Conservation (phyloP, 163 green algal genomes). For the Scenedesmus sp. region DNA sequence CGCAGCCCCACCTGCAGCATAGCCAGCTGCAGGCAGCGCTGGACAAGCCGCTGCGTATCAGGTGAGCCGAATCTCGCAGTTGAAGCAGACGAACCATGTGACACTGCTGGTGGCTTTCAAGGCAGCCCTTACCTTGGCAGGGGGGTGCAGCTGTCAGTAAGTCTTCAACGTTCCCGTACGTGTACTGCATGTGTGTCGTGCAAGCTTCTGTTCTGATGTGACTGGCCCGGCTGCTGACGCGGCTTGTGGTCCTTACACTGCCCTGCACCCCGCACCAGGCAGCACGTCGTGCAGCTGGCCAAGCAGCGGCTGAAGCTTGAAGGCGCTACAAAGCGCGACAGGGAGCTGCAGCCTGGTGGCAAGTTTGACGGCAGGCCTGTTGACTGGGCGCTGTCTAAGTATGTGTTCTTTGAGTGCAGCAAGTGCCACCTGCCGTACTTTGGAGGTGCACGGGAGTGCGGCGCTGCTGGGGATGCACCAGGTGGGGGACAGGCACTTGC, state of each 20-base stretch:
- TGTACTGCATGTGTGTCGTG: background rate
- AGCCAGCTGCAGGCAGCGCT: constrained; percentile 38
- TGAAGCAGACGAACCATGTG: background rate
- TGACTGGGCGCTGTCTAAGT: constrained; percentile 62
- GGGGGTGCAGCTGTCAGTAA: background rate
- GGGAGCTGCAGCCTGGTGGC: constrained; percentile 57
- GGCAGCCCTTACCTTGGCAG: no score
- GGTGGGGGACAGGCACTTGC: background rate
- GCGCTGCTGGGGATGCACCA: background rate
- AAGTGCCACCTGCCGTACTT: constrained; percentile 58
- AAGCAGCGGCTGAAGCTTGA: constrained; percentile 37
- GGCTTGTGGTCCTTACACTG: background rate
- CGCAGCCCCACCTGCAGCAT: constrained; percentile 57
- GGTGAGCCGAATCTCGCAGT: background rate
- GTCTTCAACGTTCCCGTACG: no score
- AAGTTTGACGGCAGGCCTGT: constrained; percentile 63
- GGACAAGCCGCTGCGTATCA: constrained; percentile 51
- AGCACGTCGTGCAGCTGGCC: constrained; percentile 45
- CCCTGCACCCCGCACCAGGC: background rate
- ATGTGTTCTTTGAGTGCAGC: constrained; percentile 66
- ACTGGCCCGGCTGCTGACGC: background rate
- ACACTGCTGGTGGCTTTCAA: background rate
- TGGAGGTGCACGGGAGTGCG: constrained; percentile 50
- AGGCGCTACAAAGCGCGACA: constrained; percentile 18
- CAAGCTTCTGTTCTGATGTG: background rate